Percentiles rank a stretch among this genome's conserved stretches.
Evolutionary conservation across 805 yeast genomes (phyloP).

Genomic region (Hanseniaspora singularis): DNA sequence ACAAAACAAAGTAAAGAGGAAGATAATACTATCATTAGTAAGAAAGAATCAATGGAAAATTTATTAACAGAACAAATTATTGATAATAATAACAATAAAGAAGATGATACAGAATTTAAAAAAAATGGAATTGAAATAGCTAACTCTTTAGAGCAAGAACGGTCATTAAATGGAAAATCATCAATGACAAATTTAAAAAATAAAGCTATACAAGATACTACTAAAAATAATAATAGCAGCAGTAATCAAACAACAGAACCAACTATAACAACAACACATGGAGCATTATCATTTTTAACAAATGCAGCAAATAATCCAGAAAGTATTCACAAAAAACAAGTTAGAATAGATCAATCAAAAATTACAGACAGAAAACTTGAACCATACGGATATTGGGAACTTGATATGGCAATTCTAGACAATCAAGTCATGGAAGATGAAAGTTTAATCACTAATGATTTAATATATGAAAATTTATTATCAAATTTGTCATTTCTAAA

Average conservation of each 20-base stretch:
- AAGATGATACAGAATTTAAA: not conserved
- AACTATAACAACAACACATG: slow-evolving; percentile 34
- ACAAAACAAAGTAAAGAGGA: not conserved
- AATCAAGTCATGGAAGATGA: not conserved
- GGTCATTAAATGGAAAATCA: not conserved
- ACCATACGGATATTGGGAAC: slow-evolving; percentile 8
- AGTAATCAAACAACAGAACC: not conserved
- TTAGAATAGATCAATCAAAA: slow-evolving; percentile 13
- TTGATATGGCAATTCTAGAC: slow-evolving; percentile 1
- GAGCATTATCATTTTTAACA: slow-evolving; percentile 61
- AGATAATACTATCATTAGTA: too few species aligned
- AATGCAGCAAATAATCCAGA: slow-evolving; percentile 54
- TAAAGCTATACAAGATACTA: too few species aligned
- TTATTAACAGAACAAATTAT: too few species aligned
- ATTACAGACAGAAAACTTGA: slow-evolving; percentile 13
- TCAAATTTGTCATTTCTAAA: slow-evolving; percentile 27
- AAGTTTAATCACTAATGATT: slow-evolving; percentile 24
- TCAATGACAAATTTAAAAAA: not conserved
- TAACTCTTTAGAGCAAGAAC: not conserved
- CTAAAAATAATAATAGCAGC: not conserved
- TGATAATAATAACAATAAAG: not conserved
- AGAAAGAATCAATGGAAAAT: too few species aligned
- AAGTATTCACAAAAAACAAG: not conserved
- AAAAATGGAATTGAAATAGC: too few species aligned
- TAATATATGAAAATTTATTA: not conserved